These are phyloP conservation scores for Phragmites australis DNA, from an alignment of 176 grass and related monocot genomes.

Conservation along the genomic window DNA sequence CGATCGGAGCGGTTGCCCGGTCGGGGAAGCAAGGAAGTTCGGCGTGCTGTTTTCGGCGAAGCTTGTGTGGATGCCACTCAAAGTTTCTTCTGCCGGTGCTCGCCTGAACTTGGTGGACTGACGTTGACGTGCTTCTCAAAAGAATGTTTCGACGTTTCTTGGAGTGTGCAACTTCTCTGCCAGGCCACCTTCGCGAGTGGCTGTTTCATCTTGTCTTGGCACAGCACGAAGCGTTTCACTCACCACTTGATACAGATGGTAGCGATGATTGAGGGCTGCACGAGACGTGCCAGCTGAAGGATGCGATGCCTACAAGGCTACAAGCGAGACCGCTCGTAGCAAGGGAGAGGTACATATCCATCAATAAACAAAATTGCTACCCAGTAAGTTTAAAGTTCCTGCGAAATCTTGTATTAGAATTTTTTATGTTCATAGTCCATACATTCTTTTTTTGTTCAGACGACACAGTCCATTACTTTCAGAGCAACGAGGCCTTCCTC, in stretches of 20 bases:
- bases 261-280: not conserved
- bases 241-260: not conserved
- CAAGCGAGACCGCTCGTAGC: not conserved
- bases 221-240: not conserved
- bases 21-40: conserved; percentile 15
- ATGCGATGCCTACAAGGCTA: too few relatives aligned
- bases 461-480: too few relatives aligned
- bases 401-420: too few relatives aligned
- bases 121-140: not conserved
- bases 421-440: not conserved
- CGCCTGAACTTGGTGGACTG: conserved; percentile 11
- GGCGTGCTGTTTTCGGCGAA: not conserved
- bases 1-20: not conserved
- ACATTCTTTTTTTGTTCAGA: too few relatives aligned
- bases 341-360: not conserved
- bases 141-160: conserved; percentile 28
- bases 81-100: not conserved
- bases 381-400: not conserved
- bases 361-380: not conserved
- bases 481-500: not conserved
- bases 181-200: not conserved
- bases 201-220: not conserved
- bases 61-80: conserved; percentile 42
- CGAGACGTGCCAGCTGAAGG: conserved; percentile 18
- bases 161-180: conserved; percentile 6